A percentile compares a stretch with the other conserved stretches of the same genome.
Conservation (phyloP, 2,329 filamentous ascomycete genomes). For the Sarocladiaceae sp. region DNA sequence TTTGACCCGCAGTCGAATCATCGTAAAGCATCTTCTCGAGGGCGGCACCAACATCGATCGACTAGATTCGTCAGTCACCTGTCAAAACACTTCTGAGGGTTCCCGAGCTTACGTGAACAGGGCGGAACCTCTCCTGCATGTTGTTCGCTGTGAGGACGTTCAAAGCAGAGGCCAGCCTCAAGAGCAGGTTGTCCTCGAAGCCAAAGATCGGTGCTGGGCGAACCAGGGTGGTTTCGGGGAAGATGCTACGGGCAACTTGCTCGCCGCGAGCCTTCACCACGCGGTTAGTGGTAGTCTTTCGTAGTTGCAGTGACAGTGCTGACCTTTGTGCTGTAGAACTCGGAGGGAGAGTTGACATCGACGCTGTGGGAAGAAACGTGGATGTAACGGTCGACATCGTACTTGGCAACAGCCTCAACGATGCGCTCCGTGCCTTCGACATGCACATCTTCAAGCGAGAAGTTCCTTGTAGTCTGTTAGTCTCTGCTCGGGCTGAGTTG, state of each 20-base stretch:
- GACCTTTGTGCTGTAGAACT: constrained; percentile 90
- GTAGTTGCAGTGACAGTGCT: constrained; percentile 14
- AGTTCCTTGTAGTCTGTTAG: constrained; percentile 64
- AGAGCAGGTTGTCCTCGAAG: constrained; percentile 87
- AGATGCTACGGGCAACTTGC: constrained; percentile 78
- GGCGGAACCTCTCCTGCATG: constrained; percentile 87
- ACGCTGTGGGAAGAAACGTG: constrained; percentile 96
- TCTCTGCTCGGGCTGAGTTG: not conserved
- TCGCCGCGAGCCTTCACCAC: constrained; percentile 73
- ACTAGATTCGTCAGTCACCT: constrained; percentile 41
- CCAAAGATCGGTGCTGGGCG: constrained; percentile 91
- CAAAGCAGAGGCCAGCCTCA: constrained; percentile 73
- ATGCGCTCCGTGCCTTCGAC: constrained; percentile 91
- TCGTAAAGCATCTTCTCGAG: constrained; percentile 89
- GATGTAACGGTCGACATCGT: constrained; percentile 94
- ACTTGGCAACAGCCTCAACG: constrained; percentile 90
- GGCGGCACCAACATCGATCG: constrained; percentile 83
- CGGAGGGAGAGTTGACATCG: constrained; percentile 70
- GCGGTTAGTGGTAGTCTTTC: constrained; percentile 13
- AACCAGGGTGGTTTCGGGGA: constrained; percentile 95
- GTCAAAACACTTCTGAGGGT: not conserved
- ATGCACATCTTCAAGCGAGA: constrained; percentile 86
- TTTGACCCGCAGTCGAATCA: constrained; percentile 84
- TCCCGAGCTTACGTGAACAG: constrained; percentile 68
- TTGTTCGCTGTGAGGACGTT: constrained; percentile 89